Evolutionary conservation across 139 green algal genomes (phyloP).

Genomic region (Trebouxia sp.): DNA sequence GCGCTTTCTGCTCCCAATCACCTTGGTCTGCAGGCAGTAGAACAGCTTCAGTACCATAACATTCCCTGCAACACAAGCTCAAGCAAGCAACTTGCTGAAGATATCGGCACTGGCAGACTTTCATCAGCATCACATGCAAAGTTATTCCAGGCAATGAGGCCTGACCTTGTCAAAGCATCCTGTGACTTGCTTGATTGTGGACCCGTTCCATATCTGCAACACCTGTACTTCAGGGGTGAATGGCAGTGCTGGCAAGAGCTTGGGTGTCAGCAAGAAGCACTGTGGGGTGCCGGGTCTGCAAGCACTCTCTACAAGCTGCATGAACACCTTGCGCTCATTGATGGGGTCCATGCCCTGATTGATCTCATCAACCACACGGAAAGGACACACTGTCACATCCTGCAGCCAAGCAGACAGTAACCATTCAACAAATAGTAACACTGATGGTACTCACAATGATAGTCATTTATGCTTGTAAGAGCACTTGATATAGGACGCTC

Average conservation of each 20-base stretch:
- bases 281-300: slow-evolving; percentile 73
- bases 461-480: too few relatives aligned
- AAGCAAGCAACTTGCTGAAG: background rate
- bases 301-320: slow-evolving; percentile 76
- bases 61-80: too few relatives aligned
- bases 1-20: slow-evolving; percentile 3
- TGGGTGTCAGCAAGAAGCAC: slow-evolving; percentile 97
- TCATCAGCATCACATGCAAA: background rate
- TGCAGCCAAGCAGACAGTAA: slow-evolving; percentile 40
- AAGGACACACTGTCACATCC: slow-evolving; percentile 85
- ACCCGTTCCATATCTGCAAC: slow-evolving; percentile 86
- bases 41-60: too few relatives aligned
- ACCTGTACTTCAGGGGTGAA: slow-evolving; percentile 75
- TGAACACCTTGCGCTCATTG: slow-evolving; percentile 96
- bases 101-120: background rate
- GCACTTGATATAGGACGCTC: too few relatives aligned
- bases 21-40: background rate
- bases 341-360: slow-evolving; percentile 98
- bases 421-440: background rate
- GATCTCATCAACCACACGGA: slow-evolving; percentile 99
- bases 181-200: slow-evolving; percentile 37
- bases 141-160: background rate
- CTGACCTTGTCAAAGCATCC: slow-evolving; percentile 26
- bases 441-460: too few relatives aligned
- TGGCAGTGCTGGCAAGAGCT: slow-evolving; percentile 90